These are phyloP conservation scores for Vaccinium corymbosum DNA, from an alignment of 148 eudicot species.

Conservation along the genomic window DNA sequence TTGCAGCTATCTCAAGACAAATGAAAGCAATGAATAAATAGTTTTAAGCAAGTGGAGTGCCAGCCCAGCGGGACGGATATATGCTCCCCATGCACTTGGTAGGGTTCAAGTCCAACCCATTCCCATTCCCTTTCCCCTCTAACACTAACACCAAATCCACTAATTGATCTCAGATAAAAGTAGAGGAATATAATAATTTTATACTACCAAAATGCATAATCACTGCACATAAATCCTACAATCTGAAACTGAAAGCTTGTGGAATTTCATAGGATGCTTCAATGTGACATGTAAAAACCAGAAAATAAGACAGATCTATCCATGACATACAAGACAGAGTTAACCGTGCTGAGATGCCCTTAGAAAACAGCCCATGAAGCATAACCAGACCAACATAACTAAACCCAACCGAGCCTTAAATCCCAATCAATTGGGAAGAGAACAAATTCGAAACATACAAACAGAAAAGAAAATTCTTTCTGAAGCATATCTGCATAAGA, in stretches of 20 bases:
- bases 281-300: neutral
- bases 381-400: neutral
- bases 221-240: neutral
- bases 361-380: neutral
- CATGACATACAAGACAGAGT: neutral
- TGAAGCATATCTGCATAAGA: neutral
- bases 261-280: neutral
- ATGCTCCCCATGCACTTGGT: neutral
- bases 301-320: conserved; percentile 3
- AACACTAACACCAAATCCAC: neutral
- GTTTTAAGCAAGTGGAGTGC: neutral
- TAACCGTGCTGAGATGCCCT: neutral
- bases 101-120: neutral
- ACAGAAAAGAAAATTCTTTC: neutral
- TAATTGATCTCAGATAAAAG: neutral
- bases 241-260: neutral
- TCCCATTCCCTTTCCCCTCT: neutral
- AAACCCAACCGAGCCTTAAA: neutral
- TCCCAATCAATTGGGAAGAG: neutral
- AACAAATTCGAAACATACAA: neutral
- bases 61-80: neutral
- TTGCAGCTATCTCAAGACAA: conserved; percentile 5
- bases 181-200: neutral
- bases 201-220: neutral
- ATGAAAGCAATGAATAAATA: neutral